Base-by-base conservation (phyloP, 257 asterid genomes). In the Asclepias syriaca region DNA sequence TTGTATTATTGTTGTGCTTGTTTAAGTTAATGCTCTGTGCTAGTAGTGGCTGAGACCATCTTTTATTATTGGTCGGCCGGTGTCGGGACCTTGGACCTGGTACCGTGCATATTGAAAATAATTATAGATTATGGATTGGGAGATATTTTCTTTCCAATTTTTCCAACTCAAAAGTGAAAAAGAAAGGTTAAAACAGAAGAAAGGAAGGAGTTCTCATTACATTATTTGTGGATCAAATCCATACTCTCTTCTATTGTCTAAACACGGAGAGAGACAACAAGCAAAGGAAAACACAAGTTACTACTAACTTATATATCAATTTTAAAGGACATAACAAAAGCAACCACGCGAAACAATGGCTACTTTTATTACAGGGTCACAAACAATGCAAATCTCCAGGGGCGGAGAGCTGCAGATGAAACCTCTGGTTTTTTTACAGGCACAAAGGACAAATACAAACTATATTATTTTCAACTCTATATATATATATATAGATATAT, bases 201-300 rank as follows among this genome's bases (percentile, higher is more conserved):
- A 72, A 43, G 74, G 67, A 57, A 72, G 61, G 56, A 66, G 60
- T 19, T 66, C 72, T 58, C 68, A 72, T 77, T 77, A 57, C 40
- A 72, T 77, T 77, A 57, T 27, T 72, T 68, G 0, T 10, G 21
- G 45, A 56, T 32, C 56, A 56, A 43, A 57, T 14, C 24, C 32
- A 14, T 16, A 56, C 73, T 45, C 72, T 53, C 78, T 56, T 14
- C 15, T 57, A 21, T 51, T 12, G 29, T 14, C 64, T 54, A 6
- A 49, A 54, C 63, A 59, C 16, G 49, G 24, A 40, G 51, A 29
- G 54, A 65, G 63, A 65, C 45, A 65, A 67, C 61, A 77, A 74
- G 56, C 59, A 39, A 32, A 2, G 8, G 56, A 58, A 24, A 16
- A 45, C 1, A 5, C 11, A 46, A 4, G 6, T 39, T 10, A 11